Percentiles rank a stretch among this genome's conserved stretches.
phyloP scores from a whole-genome alignment of 2,329 filamentous ascomycete genomes.

The Fusarium avenaceum region DNA sequence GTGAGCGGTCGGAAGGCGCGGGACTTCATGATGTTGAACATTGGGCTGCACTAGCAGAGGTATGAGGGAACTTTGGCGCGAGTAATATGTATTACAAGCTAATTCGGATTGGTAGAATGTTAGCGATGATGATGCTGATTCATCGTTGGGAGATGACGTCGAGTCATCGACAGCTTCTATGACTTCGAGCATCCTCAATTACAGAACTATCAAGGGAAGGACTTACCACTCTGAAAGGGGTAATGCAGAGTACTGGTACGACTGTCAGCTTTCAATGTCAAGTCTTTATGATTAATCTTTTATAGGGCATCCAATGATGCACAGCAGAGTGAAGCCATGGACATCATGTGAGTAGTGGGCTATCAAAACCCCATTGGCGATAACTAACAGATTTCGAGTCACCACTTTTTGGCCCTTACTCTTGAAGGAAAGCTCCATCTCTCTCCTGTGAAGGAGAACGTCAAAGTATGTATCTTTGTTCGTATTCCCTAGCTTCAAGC shows the following conservation, averaged over 20 bases:
- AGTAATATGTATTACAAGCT: neutral
- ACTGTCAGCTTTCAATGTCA: accelerated
- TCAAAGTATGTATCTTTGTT: constrained; percentile 6
- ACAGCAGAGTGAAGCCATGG: constrained; percentile 36
- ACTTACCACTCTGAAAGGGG: constrained; percentile 33
- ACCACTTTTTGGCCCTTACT: constrained; percentile 20
- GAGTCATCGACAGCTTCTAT: constrained; percentile 38
- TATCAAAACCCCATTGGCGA: accelerated
- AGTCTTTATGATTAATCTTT: accelerated
- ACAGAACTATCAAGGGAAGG: constrained; percentile 33
- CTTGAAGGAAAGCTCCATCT: constrained; percentile 31
- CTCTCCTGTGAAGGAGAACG: constrained; percentile 15
- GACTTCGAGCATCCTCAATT: constrained; percentile 30
- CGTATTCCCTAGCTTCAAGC: accelerated
- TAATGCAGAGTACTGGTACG: constrained; percentile 26
- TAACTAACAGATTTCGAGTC: neutral
- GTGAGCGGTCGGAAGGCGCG: neutral
- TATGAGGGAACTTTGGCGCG: neutral
- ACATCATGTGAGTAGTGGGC: constrained; percentile 24
- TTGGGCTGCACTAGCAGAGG: constrained; percentile 8
- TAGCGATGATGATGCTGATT: constrained; percentile 13
- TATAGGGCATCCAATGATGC: constrained; percentile 38
- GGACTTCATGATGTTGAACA: constrained; percentile 14
- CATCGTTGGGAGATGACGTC: constrained; percentile 2
- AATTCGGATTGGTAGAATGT: neutral